A percentile compares a stretch with the other conserved stretches of the same genome.
Evolutionary conservation across 768 basidiomycete species (phyloP).

Genomic region (Pleurotus sapidus): DNA sequence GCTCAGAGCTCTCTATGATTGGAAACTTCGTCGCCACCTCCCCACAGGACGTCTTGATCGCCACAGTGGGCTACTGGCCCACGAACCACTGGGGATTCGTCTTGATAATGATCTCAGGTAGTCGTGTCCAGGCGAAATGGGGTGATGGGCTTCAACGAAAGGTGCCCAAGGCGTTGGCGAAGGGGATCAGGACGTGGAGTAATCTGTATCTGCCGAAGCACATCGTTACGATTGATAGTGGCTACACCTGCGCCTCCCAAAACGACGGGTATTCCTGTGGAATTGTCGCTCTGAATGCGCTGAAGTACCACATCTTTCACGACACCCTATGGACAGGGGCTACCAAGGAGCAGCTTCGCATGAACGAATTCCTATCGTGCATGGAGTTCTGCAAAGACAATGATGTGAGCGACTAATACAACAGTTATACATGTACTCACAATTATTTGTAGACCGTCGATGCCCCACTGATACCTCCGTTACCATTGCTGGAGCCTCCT

Average conservation of each 20-base stretch:
- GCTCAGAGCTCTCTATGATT: background rate
- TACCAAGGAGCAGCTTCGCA: background rate
- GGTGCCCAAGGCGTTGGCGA: background rate
- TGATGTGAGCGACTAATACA: background rate
- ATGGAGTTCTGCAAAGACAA: background rate
- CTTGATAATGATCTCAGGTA: background rate
- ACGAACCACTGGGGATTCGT: slow-evolving; percentile 10
- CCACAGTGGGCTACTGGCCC: background rate
- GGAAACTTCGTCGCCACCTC: background rate
- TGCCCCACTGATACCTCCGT: background rate
- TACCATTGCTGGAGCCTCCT: background rate
- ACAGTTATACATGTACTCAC: background rate
- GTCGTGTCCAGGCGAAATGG: slow-evolving; percentile 1
- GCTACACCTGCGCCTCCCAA: background rate
- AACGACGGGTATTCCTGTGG: background rate
- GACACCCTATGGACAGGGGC: background rate
- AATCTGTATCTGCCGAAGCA: background rate
- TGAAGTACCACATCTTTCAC: background rate
- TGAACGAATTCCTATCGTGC: background rate
- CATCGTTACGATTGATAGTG: background rate
- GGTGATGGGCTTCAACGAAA: slow-evolving; percentile 7
- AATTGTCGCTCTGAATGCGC: background rate
- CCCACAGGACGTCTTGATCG: background rate
- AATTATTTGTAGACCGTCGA: background rate
- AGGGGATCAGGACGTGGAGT: background rate